These are phyloP conservation scores for Penicillium fimorum DNA, from an alignment of 495 filamentous ascomycete genomes.

Conservation along the genomic window DNA sequence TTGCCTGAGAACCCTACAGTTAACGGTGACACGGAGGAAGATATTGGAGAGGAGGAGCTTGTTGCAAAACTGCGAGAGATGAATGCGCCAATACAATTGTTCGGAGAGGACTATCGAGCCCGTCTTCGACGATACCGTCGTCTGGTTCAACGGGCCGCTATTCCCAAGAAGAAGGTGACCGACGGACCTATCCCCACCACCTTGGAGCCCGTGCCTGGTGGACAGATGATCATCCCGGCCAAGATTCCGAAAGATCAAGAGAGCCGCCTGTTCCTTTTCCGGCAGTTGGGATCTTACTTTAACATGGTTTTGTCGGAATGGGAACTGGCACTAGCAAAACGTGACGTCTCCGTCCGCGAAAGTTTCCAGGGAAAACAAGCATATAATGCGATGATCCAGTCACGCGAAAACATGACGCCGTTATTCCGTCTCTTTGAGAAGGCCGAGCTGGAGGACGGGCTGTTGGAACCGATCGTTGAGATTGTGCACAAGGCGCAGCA, in stretches of 20 bases:
- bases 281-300: conserved; percentile 91
- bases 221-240: conserved; percentile 77
- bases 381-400: conserved; percentile 73
- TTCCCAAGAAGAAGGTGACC: conserved; percentile 53
- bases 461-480: conserved; percentile 85
- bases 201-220: conserved; percentile 71
- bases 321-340: conserved; percentile 71
- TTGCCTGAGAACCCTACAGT: conserved; percentile 48
- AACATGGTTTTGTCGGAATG: conserved; percentile 88
- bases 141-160: conserved; percentile 46
- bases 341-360: conserved; percentile 60
- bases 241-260: conserved; percentile 57
- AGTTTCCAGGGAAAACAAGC: conserved; percentile 77
- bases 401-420: conserved; percentile 80
- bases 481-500: conserved; percentile 90
- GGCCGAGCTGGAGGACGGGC: conserved; percentile 69
- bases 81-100: conserved; percentile 70
- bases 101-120: conserved; percentile 76
- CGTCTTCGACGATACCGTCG: conserved; percentile 67
- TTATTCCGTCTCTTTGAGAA: conserved; percentile 89
- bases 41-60: conserved; percentile 73
- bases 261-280: conserved; percentile 65
- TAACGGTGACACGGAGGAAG: conserved; percentile 51
- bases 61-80: conserved; percentile 63
- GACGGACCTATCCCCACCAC: conserved; percentile 67